phyloP scores from a whole-genome alignment of 495 filamentous ascomycete species.

The Aspergillus baeticus region DNA sequence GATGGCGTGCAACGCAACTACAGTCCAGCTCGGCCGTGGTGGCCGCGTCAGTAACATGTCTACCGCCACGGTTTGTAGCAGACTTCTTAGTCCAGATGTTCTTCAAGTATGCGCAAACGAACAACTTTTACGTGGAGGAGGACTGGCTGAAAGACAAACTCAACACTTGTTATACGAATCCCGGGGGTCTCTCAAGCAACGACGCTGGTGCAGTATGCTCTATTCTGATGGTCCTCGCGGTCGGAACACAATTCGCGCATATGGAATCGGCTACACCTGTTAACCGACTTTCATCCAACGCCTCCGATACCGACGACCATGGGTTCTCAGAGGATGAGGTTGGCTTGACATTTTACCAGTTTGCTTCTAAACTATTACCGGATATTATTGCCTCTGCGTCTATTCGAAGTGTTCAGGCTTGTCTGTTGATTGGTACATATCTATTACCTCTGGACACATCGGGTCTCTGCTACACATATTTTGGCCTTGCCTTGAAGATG shows the following conservation, averaged over 20 bases:
- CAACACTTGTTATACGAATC: conserved; percentile 43
- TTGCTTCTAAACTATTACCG: conserved; percentile 47
- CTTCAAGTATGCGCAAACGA: conserved; percentile 54
- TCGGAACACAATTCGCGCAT: conserved; percentile 55
- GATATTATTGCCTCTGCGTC: conserved; percentile 55
- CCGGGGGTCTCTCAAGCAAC: conserved; percentile 39
- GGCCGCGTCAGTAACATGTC: conserved; percentile 41
- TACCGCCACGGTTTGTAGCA: conserved; percentile 51
- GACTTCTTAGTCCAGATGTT: conserved; percentile 52
- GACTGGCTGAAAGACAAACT: conserved; percentile 48
- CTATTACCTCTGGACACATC: conserved; percentile 49
- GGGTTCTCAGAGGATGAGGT: conserved; percentile 52
- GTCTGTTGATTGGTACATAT: conserved; percentile 50
- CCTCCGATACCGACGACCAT: conserved; percentile 36
- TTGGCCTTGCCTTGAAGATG: conserved; percentile 48
- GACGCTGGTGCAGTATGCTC: conserved; percentile 47
- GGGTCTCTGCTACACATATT: conserved; percentile 52
- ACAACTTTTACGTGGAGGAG: conserved; percentile 52
- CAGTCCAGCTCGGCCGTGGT: conserved; percentile 44
- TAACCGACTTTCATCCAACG: conserved; percentile 32
- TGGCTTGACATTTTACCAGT: conserved; percentile 52
- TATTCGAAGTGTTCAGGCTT: conserved; percentile 52
- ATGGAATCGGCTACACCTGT: conserved; percentile 47
- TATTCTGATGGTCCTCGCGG: conserved; percentile 51
- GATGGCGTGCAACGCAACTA: conserved; percentile 49